Conservation (phyloP, 176 grass and related monocot genomes). For the Phoenix roebelenii region DNA sequence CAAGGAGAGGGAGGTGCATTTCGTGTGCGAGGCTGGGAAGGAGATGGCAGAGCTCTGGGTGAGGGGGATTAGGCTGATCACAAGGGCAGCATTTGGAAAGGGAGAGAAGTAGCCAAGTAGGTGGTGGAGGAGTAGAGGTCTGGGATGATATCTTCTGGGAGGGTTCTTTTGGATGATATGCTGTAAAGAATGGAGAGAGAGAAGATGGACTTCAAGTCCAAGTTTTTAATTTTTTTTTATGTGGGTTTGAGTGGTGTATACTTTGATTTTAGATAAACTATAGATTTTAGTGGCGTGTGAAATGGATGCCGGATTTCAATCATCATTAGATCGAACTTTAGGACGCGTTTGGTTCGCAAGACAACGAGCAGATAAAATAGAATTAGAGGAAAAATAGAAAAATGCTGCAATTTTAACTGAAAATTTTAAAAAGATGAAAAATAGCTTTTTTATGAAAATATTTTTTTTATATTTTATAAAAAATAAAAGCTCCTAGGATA, state of each 20-base stretch:
- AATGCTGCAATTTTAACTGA: too few species aligned
- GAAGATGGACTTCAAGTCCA: constrained; percentile 44
- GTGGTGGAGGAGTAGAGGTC: not conserved
- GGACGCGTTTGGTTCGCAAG: too few species aligned
- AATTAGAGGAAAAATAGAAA: too few species aligned
- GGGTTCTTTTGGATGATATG: constrained; percentile 27
- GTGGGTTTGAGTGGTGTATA: constrained; percentile 13
- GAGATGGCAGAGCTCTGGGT: constrained; percentile 84
- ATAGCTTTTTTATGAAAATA: too few species aligned
- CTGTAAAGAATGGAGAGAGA: constrained; percentile 18
- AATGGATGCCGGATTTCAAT: too few species aligned
- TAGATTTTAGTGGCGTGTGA: too few species aligned
- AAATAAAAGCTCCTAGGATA: too few species aligned
- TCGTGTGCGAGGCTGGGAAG: constrained; percentile 66
- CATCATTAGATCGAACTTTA: too few species aligned
- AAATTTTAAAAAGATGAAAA: too few species aligned
- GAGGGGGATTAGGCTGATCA: constrained; percentile 66
- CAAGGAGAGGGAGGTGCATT: constrained; percentile 81
- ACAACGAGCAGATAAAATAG: too few species aligned
- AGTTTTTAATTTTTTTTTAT: constrained; percentile 15
- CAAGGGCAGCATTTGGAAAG: constrained; percentile 34
- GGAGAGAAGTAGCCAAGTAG: not conserved
- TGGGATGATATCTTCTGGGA: not conserved
- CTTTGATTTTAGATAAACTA: not conserved
- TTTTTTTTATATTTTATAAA: too few species aligned